These are phyloP conservation scores for Neofusicoccum sp. DNA, from an alignment of 2,329 filamentous ascomycete genomes.

Conservation along the genomic window DNA sequence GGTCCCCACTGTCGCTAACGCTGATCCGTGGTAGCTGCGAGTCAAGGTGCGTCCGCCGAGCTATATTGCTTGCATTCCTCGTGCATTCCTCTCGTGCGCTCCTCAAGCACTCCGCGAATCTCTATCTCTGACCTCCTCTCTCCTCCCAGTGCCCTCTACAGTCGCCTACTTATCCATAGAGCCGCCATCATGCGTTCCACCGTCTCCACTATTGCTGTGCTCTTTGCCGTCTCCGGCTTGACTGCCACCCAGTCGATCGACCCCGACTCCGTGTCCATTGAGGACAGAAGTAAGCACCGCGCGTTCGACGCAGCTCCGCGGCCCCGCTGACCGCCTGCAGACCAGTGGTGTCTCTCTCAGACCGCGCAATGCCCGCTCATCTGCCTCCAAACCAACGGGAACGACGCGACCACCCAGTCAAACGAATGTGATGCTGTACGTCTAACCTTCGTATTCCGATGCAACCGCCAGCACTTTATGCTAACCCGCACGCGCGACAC, in stretches of 20 bases:
- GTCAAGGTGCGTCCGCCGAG: not conserved
- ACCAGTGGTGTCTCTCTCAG: slow-evolving; percentile 68
- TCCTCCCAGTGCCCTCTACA: not conserved
- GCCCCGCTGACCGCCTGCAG: slow-evolving; percentile 41
- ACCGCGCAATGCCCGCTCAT: slow-evolving; percentile 68
- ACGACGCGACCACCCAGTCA: slow-evolving; percentile 46
- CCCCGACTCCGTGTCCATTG: slow-evolving; percentile 60
- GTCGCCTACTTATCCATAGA: not conserved
- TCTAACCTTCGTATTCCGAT: slow-evolving; percentile 21
- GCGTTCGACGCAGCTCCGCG: not conserved
- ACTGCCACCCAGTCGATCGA: slow-evolving; percentile 63
- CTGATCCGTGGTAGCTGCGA: not conserved
- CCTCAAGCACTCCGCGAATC: not conserved
- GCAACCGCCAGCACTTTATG: slow-evolving; percentile 4
- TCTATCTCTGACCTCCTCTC: slow-evolving; percentile 1
- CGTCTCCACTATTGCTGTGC: slow-evolving; percentile 54
- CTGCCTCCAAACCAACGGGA: slow-evolving; percentile 63
- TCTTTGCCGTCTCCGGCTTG: slow-evolving; percentile 55
- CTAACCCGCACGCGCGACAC: not conserved
- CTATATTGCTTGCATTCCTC: slow-evolving; percentile 14
- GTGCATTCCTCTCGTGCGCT: slow-evolving; percentile 1
- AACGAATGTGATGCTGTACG: slow-evolving; percentile 72
- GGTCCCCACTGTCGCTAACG: slow-evolving; percentile 11
- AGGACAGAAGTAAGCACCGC: slow-evolving; percentile 55
- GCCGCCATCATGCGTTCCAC: slow-evolving; percentile 44